Evolutionary conservation across 495 filamentous ascomycete species (phyloP).

Genomic region (Rostrohypoxylon terebratum): DNA sequence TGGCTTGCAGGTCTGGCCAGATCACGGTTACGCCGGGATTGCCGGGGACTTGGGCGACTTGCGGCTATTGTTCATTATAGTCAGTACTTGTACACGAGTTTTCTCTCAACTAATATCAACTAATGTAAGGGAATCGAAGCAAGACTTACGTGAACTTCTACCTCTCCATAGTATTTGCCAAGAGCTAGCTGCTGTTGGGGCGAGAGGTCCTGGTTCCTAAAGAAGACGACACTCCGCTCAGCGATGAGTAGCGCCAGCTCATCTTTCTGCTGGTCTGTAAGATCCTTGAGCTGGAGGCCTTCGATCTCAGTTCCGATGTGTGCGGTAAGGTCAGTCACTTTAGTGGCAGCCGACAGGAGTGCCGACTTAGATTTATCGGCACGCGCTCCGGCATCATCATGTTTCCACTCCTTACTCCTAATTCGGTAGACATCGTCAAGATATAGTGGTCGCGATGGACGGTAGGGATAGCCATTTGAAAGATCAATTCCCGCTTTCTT

Average conservation of each 20-base stretch:
- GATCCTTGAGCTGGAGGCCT: constrained; percentile 74
- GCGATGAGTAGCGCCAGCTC: constrained; percentile 79
- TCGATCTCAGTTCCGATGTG: constrained; percentile 80
- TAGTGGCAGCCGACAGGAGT: constrained; percentile 70
- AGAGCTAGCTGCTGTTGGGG: constrained; percentile 76
- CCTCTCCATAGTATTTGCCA: constrained; percentile 73
- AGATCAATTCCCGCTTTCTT: constrained; percentile 74
- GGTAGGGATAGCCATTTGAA: constrained; percentile 73
- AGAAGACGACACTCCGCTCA: constrained; percentile 80
- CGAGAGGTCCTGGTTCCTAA: constrained; percentile 76
- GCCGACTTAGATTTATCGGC: constrained; percentile 76
- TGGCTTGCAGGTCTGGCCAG: constrained; percentile 73
- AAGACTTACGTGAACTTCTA: constrained; percentile 72
- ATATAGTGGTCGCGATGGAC: constrained; percentile 72
- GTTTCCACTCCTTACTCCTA: constrained; percentile 66
- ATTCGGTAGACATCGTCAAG: constrained; percentile 74
- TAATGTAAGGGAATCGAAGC: not conserved
- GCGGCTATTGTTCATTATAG: constrained; percentile 60
- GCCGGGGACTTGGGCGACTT: constrained; percentile 76
- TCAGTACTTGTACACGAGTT: constrained; percentile 9
- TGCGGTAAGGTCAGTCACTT: constrained; percentile 72
- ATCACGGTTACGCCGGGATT: constrained; percentile 73
- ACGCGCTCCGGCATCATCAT: constrained; percentile 71
- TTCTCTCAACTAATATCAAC: too few species aligned
- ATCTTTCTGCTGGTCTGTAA: constrained; percentile 74